These are phyloP conservation scores for Cladosporium sp. DNA, from an alignment of 2,329 filamentous ascomycete species.

Conservation along the genomic window DNA sequence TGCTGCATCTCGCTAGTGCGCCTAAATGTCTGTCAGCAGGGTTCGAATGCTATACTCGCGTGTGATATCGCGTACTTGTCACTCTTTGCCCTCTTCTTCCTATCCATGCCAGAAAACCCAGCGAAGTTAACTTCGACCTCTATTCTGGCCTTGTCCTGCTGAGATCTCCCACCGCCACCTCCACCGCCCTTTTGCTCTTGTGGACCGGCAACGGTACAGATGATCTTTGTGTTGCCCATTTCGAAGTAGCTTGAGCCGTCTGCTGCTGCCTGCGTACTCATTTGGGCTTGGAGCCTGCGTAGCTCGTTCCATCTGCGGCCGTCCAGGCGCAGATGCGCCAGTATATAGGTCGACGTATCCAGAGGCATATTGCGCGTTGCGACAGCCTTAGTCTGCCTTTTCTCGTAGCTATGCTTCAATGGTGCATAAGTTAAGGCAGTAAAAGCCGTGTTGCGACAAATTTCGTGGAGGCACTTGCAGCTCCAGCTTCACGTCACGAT, in stretches of 20 bases:
- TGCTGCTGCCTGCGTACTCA: conserved; percentile 85
- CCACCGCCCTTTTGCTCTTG: conserved; percentile 60
- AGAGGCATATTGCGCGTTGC: conserved; percentile 69
- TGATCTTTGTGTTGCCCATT: conserved; percentile 95
- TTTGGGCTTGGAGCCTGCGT: conserved; percentile 79
- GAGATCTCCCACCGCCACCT: conserved; percentile 34
- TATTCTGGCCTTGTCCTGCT: conserved; percentile 57
- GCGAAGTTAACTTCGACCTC: conserved; percentile 79
- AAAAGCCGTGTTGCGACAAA: background rate
- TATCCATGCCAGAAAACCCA: conserved; percentile 82
- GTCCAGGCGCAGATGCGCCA: conserved; percentile 64
- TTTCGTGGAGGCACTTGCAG: background rate
- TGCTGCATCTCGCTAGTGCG: conserved; percentile 76
- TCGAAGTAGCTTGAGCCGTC: conserved; percentile 92
- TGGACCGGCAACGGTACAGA: conserved; percentile 86
- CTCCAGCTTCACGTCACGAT: background rate
- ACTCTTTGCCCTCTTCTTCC: conserved; percentile 67
- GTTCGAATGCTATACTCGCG: background rate
- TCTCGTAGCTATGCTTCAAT: background rate
- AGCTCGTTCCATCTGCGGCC: conserved; percentile 97
- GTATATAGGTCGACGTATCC: conserved; percentile 85
- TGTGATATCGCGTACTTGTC: conserved; percentile 63
- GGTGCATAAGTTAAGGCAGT: background rate
- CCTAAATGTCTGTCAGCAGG: conserved; percentile 44
- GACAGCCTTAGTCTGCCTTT: background rate